phyloP scores from a whole-genome alignment of 2,329 filamentous ascomycete species.

The Neofusicoccum cordaticola region DNA sequence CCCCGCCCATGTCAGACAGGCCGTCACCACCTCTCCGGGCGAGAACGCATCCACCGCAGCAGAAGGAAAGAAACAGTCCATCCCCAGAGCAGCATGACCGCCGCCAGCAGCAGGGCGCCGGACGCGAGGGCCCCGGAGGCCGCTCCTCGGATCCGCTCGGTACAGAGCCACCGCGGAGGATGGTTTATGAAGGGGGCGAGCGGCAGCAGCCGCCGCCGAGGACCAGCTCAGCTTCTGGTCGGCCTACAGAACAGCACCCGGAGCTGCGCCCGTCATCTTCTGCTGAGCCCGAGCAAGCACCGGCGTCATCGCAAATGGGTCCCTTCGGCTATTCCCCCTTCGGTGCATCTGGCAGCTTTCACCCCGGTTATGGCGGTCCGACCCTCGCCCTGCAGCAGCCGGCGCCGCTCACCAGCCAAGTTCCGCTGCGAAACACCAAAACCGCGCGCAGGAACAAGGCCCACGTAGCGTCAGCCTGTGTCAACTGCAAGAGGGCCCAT shows the following conservation, averaged over 20 bases:
- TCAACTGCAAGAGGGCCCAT: slow-evolving; percentile 83
- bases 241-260: not conserved
- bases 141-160: slow-evolving; percentile 6
- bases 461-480: slow-evolving; percentile 80
- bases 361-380: slow-evolving; percentile 5
- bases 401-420: slow-evolving; percentile 7
- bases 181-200: slow-evolving; percentile 15
- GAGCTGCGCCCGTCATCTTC: slow-evolving; percentile 7
- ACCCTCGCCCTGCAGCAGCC: slow-evolving; percentile 10
- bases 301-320: slow-evolving; percentile 12
- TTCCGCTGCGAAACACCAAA: slow-evolving; percentile 27
- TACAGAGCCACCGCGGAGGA: slow-evolving; percentile 8
- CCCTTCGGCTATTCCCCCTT: slow-evolving; percentile 14
- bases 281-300: slow-evolving; percentile 8
- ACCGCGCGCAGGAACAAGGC: slow-evolving; percentile 59
- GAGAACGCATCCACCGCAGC: slow-evolving; percentile 15
- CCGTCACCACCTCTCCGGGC: slow-evolving; percentile 41
- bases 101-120: slow-evolving; percentile 7
- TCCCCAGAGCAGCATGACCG: slow-evolving; percentile 16
- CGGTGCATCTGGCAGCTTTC: slow-evolving; percentile 1
- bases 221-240: slow-evolving; percentile 1
- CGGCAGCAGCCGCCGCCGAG: slow-evolving; percentile 6
- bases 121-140: not conserved
- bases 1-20: slow-evolving; percentile 52
- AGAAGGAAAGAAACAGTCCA: slow-evolving; percentile 14